These are phyloP conservation scores for Picochlorum sp. DNA, from an alignment of 139 green algal species.

Conservation along the genomic window DNA sequence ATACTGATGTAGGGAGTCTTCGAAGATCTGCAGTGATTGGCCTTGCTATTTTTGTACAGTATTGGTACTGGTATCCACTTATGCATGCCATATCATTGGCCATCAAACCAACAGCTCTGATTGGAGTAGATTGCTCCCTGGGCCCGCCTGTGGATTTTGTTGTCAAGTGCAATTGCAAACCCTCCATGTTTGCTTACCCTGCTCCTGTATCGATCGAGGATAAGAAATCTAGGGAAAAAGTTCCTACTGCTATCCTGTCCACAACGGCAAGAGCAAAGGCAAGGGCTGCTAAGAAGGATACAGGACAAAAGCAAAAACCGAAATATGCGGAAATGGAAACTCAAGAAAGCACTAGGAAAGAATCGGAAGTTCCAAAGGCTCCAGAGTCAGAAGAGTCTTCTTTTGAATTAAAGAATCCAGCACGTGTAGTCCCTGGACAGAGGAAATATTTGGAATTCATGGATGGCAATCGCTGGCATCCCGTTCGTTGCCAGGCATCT, in stretches of 20 bases:
- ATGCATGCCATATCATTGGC: slow-evolving; percentile 81
- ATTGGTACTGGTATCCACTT: slow-evolving; percentile 98
- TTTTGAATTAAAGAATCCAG: slow-evolving; percentile 68
- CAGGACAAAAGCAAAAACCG: slow-evolving; percentile 22
- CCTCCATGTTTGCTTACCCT: slow-evolving; percentile 84
- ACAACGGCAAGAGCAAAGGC: slow-evolving; percentile 79
- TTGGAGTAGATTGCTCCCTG: slow-evolving; percentile 67
- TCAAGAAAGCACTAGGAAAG: neutral
- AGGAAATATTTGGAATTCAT: slow-evolving; percentile 39
- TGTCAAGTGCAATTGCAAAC: slow-evolving; percentile 15
- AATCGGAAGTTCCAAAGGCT: neutral
- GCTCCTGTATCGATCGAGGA: slow-evolving; percentile 43
- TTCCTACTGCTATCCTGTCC: slow-evolving; percentile 88
- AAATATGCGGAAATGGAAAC: slow-evolving; percentile 13
- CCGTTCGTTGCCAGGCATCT: slow-evolving; percentile 12
- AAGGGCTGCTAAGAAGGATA: slow-evolving; percentile 64
- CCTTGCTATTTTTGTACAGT: slow-evolving; percentile 90
- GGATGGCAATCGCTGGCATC: slow-evolving; percentile 14
- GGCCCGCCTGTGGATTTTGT: slow-evolving; percentile 17
- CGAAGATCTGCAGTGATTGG: slow-evolving; percentile 76
- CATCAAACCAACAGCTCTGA: slow-evolving; percentile 75
- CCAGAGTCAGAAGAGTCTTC: slow-evolving; percentile 31
- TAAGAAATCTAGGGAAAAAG: slow-evolving; percentile 41
- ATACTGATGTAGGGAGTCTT: slow-evolving; percentile 56
- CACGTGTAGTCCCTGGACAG: slow-evolving; percentile 73